Conservation (phyloP, 73 alveolate genomes). For the Paramecium sexaurelia region DNA sequence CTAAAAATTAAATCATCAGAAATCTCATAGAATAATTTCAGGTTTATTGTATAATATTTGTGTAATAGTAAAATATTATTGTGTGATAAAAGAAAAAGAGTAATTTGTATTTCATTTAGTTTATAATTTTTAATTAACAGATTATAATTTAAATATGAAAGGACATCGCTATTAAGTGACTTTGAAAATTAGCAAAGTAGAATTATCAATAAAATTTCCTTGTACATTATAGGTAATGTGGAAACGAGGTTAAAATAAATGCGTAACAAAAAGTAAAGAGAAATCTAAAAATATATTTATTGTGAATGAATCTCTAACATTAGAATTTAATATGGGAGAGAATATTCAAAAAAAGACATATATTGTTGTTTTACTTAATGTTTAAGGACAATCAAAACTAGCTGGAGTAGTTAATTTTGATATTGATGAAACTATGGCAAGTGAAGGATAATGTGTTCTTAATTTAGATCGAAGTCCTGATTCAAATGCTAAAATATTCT, state of each 20-base stretch:
- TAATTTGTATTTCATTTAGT: too few species aligned
- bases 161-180: background rate
- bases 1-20: too few species aligned
- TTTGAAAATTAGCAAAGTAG: conserved; percentile 3
- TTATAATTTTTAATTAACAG: conserved; percentile 3
- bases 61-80: too few species aligned
- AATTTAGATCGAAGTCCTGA: conserved; percentile 46
- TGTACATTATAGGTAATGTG: conserved; percentile 29
- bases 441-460: background rate
- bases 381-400: conserved; percentile 31
- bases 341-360: background rate
- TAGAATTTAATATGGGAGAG: background rate
- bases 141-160: conserved; percentile 7
- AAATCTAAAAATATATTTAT: background rate
- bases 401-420: conserved; percentile 40
- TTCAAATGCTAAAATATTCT: conserved; percentile 31
- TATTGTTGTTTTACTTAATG: background rate
- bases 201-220: conserved; percentile 32
- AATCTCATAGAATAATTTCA: too few species aligned
- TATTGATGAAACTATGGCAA: background rate
- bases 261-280: background rate
- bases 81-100: too few species aligned
- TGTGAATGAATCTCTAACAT: conserved; percentile 1
- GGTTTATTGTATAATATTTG: too few species aligned
- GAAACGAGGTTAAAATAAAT: conserved; percentile 27